phyloP scores from a whole-genome alignment of 352 stramenopile genomes.

The Phytophthora pistaciae region DNA sequence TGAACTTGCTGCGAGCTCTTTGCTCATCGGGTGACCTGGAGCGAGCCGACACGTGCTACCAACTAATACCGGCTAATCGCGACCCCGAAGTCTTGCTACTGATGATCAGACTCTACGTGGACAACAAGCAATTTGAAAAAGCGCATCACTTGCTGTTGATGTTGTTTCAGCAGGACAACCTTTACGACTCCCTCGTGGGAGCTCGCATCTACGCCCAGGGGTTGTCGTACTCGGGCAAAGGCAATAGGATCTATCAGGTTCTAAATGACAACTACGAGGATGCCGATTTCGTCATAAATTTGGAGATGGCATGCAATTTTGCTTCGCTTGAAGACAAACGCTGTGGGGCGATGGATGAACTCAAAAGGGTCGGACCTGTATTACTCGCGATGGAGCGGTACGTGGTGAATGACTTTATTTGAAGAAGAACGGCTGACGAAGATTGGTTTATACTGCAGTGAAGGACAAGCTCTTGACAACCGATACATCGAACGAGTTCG shows the following conservation, averaged over 20 bases:
- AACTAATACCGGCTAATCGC: conserved; percentile 44
- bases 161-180: conserved; percentile 64
- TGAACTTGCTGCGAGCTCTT: conserved; percentile 61
- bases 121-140: conserved; percentile 59
- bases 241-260: conserved; percentile 67
- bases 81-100: conserved; percentile 48
- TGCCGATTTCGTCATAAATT: conserved; percentile 57
- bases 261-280: conserved; percentile 73
- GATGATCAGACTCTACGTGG: conserved; percentile 72
- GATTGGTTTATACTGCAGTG: conserved; percentile 12
- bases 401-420: neutral
- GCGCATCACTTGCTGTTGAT: conserved; percentile 46
- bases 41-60: conserved; percentile 70
- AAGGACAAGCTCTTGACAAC: conserved; percentile 10
- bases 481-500: conserved; percentile 35
- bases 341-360: conserved; percentile 51
- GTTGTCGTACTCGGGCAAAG: conserved; percentile 55
- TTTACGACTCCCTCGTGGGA: conserved; percentile 54
- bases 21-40: conserved; percentile 56
- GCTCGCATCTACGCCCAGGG: conserved; percentile 58
- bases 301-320: conserved; percentile 74
- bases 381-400: conserved; percentile 46
- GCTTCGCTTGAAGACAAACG: conserved; percentile 39
- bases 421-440: conserved; percentile 1
- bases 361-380: conserved; percentile 42